A percentile compares a stretch with the other conserved stretches of the same genome.
These are phyloP conservation scores for Crucibulum laeve DNA, from an alignment of 768 basidiomycete genomes.

Conservation along the genomic window DNA sequence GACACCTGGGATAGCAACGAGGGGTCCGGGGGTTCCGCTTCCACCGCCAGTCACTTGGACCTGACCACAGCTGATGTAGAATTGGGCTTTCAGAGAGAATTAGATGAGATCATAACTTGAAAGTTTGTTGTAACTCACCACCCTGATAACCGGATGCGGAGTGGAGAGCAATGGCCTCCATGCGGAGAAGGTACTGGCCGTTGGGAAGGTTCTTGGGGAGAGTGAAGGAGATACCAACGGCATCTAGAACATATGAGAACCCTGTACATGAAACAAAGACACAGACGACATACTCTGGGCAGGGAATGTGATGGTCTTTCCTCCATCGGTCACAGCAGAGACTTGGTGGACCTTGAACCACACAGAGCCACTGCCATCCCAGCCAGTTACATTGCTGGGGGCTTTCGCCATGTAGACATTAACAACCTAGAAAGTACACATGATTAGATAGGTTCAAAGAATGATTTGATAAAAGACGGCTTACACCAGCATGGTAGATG, in stretches of 20 bases:
- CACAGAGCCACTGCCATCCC: slow-evolving; percentile 35
- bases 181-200: slow-evolving; percentile 37
- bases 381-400: slow-evolving; percentile 31
- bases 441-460: background rate
- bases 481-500: slow-evolving; percentile 46
- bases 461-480: slow-evolving; percentile 4
- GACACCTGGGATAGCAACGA: slow-evolving; percentile 14
- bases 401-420: slow-evolving; percentile 45
- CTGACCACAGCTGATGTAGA: slow-evolving; percentile 15
- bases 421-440: slow-evolving; percentile 18
- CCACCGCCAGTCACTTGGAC: slow-evolving; percentile 15
- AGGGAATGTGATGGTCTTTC: slow-evolving; percentile 40
- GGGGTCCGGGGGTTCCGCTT: slow-evolving; percentile 10
- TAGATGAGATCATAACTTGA: background rate
- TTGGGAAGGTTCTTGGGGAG: slow-evolving; percentile 31
- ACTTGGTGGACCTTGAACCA: slow-evolving; percentile 46
- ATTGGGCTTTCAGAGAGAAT: slow-evolving; percentile 9
- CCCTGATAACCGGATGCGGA: slow-evolving; percentile 32
- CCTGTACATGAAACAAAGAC: background rate
- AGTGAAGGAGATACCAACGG: slow-evolving; percentile 28
- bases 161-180: slow-evolving; percentile 42
- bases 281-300: slow-evolving; percentile 27
- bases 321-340: slow-evolving; percentile 40
- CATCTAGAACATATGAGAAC: slow-evolving; percentile 7
- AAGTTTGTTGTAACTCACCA: slow-evolving; percentile 17